These are phyloP conservation scores for Nemania abortiva DNA, from an alignment of 2,329 filamentous ascomycete genomes.

Conservation along the genomic window DNA sequence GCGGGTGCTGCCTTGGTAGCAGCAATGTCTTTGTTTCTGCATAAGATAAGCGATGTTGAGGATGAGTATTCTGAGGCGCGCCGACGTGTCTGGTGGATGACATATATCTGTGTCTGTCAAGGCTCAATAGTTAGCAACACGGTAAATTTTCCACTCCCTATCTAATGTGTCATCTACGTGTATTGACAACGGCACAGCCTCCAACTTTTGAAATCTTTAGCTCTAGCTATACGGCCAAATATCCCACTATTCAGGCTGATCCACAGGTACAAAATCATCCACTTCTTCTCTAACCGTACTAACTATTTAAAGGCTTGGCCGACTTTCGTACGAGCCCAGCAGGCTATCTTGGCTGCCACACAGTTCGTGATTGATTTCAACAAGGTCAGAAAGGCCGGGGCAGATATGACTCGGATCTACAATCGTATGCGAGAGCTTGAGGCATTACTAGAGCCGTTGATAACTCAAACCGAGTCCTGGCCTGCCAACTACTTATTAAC, in stretches of 20 bases:
- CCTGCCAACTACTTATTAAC: constrained; percentile 51
- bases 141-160: constrained; percentile 48
- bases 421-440: constrained; percentile 58
- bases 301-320: constrained; percentile 55
- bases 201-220: constrained; percentile 59
- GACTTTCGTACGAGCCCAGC: constrained; percentile 60
- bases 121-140: constrained; percentile 64
- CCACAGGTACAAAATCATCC: constrained; percentile 52
- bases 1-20: constrained; percentile 61
- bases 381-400: constrained; percentile 54
- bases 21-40: constrained; percentile 60
- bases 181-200: constrained; percentile 47
- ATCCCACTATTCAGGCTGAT: constrained; percentile 57
- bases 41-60: constrained; percentile 54
- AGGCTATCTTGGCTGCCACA: constrained; percentile 60
- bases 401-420: constrained; percentile 57
- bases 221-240: constrained; percentile 59
- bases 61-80: constrained; percentile 60
- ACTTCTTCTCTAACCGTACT: constrained; percentile 27
- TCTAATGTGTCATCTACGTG: constrained; percentile 3
- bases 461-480: constrained; percentile 55
- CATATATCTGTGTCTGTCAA: constrained; percentile 64
- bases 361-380: constrained; percentile 63
- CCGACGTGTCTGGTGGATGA: constrained; percentile 66
- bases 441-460: constrained; percentile 53